Evolutionary conservation across 257 asterid genomes (phyloP).

Genomic region (Solanum sejunctum): DNA sequence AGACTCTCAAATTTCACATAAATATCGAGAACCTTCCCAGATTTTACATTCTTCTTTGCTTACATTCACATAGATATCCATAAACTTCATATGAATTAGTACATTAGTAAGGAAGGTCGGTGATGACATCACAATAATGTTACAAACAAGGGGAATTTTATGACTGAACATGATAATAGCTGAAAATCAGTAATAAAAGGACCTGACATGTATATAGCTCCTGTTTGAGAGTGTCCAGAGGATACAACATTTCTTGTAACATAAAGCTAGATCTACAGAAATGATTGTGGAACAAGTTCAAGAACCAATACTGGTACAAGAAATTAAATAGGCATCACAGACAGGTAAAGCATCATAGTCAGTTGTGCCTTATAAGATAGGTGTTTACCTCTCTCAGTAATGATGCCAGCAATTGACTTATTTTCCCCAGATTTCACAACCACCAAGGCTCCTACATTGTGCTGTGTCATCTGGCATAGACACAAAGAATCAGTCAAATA

Average conservation of each 20-base stretch:
- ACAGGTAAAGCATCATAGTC: not conserved
- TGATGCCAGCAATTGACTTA: conserved; percentile 74
- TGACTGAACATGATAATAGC: not conserved
- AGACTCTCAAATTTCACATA: not conserved
- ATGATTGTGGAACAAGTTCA: not conserved
- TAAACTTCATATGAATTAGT: not conserved
- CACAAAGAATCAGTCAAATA: not conserved
- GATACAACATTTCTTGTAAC: not conserved
- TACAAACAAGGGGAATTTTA: not conserved
- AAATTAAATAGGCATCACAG: not conserved
- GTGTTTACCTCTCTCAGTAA: conserved; percentile 40
- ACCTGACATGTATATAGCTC: not conserved
- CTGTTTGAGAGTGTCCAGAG: not conserved
- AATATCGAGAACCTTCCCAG: not conserved
- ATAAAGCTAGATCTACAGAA: not conserved
- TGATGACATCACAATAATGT: not conserved
- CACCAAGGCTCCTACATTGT: conserved; percentile 98
- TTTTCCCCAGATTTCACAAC: conserved; percentile 88
- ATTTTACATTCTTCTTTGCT: not conserved
- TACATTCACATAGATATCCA: not conserved
- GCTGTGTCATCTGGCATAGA: conserved; percentile 84
- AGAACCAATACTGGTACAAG: not conserved
- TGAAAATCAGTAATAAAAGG: not conserved
- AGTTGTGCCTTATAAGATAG: not conserved
- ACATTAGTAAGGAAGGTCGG: not conserved